These are phyloP conservation scores for Aspergillus sp. DNA, from an alignment of 2,329 filamentous ascomycete genomes.

Conservation along the genomic window DNA sequence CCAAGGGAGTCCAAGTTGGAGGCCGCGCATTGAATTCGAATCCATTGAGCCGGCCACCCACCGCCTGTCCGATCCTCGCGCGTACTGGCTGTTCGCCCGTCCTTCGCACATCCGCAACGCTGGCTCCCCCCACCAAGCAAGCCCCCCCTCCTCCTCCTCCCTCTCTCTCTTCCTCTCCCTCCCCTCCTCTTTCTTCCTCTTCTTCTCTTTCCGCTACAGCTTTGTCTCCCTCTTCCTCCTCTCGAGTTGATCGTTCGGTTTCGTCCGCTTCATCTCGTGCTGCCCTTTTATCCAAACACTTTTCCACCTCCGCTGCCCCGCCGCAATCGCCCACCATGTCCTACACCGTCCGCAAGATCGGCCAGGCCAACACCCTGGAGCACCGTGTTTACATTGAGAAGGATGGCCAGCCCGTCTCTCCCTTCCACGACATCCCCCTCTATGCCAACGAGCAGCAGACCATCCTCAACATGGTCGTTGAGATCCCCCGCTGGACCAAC, in stretches of 20 bases:
- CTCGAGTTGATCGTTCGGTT: conserved; percentile 24
- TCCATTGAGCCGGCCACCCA: conserved; percentile 40
- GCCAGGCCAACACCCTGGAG: conserved; percentile 87
- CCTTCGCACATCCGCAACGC: conserved; percentile 40
- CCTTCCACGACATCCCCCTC: conserved; percentile 98
- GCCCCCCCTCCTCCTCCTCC: conserved; percentile 33
- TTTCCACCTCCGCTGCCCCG: conserved; percentile 43
- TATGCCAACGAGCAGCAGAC: conserved; percentile 96
- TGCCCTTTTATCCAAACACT: conserved; percentile 51
- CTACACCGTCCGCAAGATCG: conserved; percentile 85
- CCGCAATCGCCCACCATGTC: conserved; percentile 38
- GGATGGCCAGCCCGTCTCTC: conserved; percentile 89
- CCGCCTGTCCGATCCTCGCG: conserved; percentile 33
- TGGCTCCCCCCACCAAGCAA: conserved; percentile 46
- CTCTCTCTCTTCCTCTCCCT: conserved; percentile 22
- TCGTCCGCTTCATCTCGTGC: conserved; percentile 37
- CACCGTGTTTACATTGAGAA: conserved; percentile 98
- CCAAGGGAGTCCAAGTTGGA: conserved; percentile 1
- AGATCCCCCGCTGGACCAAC: conserved; percentile 99
- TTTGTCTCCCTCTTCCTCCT: conserved; percentile 19
- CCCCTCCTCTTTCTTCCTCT: conserved; percentile 17
- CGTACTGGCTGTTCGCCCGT: conserved; percentile 27
- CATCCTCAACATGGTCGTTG: conserved; percentile 97
- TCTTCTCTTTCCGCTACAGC: conserved; percentile 28
- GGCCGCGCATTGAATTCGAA: conserved; percentile 16